These are phyloP conservation scores for Ceratobasidium sp. DNA, from an alignment of 1,284 basidiomycete species.

Conservation along the genomic window DNA sequence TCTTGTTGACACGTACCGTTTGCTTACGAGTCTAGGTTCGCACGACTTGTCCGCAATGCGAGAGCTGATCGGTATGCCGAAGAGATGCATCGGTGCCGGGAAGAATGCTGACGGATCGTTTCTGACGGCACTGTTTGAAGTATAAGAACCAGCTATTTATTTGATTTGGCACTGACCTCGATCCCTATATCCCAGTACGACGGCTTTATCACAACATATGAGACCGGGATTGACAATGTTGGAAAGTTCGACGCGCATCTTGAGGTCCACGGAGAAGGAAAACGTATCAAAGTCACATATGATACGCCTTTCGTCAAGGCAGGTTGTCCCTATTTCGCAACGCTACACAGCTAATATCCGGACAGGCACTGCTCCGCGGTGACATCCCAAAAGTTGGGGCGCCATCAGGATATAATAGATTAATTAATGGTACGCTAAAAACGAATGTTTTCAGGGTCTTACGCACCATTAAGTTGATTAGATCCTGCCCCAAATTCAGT, in stretches of 20 bases:
- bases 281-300: slow-evolving; percentile 59
- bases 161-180: neutral
- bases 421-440: too few relatives aligned
- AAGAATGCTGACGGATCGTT: slow-evolving; percentile 12
- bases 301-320: slow-evolving; percentile 55
- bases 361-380: slow-evolving; percentile 40
- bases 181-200: slow-evolving; percentile 47
- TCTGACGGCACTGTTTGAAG: slow-evolving; percentile 56
- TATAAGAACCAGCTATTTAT: slow-evolving; percentile 44
- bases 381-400: too few relatives aligned
- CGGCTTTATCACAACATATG: slow-evolving; percentile 49
- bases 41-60: slow-evolving; percentile 57
- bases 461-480: too few relatives aligned
- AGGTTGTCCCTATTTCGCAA: neutral
- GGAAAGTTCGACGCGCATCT: slow-evolving; percentile 61
- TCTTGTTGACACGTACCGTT: slow-evolving; percentile 51
- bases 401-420: too few relatives aligned
- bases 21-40: slow-evolving; percentile 53
- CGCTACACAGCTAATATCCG: slow-evolving; percentile 51
- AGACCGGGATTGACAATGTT: slow-evolving; percentile 59
- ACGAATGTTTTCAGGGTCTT: too few relatives aligned
- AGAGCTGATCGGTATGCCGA: slow-evolving; percentile 58
- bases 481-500: too few relatives aligned
- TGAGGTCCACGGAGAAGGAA: slow-evolving; percentile 59
- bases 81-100: slow-evolving; percentile 44